Evolutionary conservation across 805 yeast species (phyloP).

Genomic region (Candida boleticola): DNA sequence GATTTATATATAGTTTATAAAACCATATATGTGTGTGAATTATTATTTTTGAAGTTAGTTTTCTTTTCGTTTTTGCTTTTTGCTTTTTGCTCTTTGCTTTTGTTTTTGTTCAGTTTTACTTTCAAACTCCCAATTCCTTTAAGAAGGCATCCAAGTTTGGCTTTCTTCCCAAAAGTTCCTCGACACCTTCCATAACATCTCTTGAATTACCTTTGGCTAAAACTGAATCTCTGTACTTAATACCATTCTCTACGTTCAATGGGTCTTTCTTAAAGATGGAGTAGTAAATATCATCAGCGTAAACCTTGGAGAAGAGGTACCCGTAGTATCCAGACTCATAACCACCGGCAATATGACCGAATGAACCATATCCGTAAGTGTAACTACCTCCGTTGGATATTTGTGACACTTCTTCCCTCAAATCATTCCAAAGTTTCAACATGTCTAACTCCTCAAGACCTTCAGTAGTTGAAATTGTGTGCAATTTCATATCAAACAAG

Average conservation of each 20-base stretch:
- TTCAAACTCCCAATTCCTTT: conserved; percentile 36
- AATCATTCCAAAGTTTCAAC: conserved; percentile 58
- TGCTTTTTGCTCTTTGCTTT: too few relatives aligned
- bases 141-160: conserved; percentile 75
- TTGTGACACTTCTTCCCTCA: conserved; percentile 61
- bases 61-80: too few relatives aligned
- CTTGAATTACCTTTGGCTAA: conserved; percentile 70
- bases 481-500: conserved; percentile 71
- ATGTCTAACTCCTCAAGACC: conserved; percentile 49
- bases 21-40: too few relatives aligned
- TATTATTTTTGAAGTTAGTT: too few relatives aligned
- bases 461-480: conserved; percentile 44
- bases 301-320: conserved; percentile 81
- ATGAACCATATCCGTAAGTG: conserved; percentile 71
- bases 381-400: conserved; percentile 52
- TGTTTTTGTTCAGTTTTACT: too few relatives aligned
- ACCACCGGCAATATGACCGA: conserved; percentile 79
- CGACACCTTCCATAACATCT: conserved; percentile 64
- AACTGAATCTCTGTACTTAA: conserved; percentile 66
- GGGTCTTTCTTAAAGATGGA: conserved; percentile 68
- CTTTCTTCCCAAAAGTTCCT: conserved; percentile 69
- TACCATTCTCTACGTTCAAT: conserved; percentile 58
- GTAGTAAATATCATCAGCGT: conserved; percentile 80
- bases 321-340: conserved; percentile 88
- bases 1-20: neutral